phyloP scores from a whole-genome alignment of 2,329 filamentous ascomycete species.

The Cytospora chrysosperma region DNA sequence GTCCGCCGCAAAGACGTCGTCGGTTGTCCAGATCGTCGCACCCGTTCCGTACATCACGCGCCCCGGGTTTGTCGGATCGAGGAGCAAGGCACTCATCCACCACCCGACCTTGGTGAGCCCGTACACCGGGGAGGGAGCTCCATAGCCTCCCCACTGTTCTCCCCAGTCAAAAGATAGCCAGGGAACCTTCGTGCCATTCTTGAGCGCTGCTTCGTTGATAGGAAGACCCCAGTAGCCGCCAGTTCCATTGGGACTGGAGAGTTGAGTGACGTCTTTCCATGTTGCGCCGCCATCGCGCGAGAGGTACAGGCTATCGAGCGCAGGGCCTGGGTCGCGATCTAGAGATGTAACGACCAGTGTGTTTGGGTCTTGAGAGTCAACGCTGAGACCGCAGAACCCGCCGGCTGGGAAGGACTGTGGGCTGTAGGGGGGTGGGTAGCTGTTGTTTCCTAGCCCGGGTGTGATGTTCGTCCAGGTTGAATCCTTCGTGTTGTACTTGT shows the following conservation, averaged over 20 bases:
- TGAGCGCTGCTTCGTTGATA: constrained; percentile 2
- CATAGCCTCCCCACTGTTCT: constrained; percentile 8
- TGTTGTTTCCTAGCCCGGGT: constrained; percentile 7
- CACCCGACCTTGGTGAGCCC: constrained; percentile 14
- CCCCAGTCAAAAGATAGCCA: constrained; percentile 15
- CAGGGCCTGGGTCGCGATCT: constrained; percentile 11
- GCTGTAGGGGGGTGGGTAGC: constrained; percentile 10
- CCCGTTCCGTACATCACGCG: constrained; percentile 14
- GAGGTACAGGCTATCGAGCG: constrained; percentile 14
- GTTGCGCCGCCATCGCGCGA: constrained; percentile 2
- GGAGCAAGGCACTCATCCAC: constrained; percentile 16
- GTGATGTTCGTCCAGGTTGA: constrained; percentile 13
- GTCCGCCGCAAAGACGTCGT: constrained; percentile 8
- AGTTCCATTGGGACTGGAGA: constrained; percentile 2
- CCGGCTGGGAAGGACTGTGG: constrained; percentile 5
- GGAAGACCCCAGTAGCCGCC: constrained; percentile 17
- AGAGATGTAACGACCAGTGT: constrained; percentile 10
- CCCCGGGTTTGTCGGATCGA: not conserved
- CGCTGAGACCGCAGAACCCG: constrained; percentile 11
- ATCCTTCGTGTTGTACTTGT: constrained; percentile 5
- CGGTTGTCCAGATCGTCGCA: constrained; percentile 14
- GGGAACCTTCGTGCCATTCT: constrained; percentile 9
- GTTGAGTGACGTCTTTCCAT: constrained; percentile 10
- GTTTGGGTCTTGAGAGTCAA: not conserved
- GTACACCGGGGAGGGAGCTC: constrained; percentile 1